Conservation (phyloP, 139 green algal species). For the Chlamydomonas sp. region DNA sequence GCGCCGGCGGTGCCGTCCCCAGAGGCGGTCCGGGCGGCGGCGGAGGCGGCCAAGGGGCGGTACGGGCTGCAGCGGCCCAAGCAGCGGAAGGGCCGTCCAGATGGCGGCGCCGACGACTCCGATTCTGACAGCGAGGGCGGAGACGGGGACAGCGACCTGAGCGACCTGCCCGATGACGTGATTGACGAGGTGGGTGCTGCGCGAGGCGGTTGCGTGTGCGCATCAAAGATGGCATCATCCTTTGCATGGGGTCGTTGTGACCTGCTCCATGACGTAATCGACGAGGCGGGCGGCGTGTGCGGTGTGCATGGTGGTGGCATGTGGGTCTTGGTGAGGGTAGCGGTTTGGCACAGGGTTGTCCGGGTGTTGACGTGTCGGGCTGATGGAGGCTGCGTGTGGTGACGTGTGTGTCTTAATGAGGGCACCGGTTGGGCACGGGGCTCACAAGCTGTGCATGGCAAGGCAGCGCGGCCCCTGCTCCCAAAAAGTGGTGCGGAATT, state of each 20-base stretch:
- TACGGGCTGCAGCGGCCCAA: background rate
- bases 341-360: no score
- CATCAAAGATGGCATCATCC: background rate
- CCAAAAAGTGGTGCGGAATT: no score
- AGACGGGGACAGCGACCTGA: background rate
- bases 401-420: no score
- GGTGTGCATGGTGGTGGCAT: no score
- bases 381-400: no score
- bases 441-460: no score
- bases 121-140: constrained; percentile 19
- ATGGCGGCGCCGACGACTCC: background rate
- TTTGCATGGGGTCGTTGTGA: background rate
- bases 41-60: background rate
- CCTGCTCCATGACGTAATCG: no score
- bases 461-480: no score
- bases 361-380: no score
- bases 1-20: background rate
- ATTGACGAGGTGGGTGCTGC: constrained; percentile 14
- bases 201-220: background rate
- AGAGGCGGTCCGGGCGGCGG: background rate
- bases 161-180: constrained; percentile 43
- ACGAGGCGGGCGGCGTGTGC: no score
- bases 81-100: background rate
- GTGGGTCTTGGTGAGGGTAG: no score
- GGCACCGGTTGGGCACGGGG: no score